Conservation (phyloP, 805 yeast genomes). For the Kazachstania africana region DNA sequence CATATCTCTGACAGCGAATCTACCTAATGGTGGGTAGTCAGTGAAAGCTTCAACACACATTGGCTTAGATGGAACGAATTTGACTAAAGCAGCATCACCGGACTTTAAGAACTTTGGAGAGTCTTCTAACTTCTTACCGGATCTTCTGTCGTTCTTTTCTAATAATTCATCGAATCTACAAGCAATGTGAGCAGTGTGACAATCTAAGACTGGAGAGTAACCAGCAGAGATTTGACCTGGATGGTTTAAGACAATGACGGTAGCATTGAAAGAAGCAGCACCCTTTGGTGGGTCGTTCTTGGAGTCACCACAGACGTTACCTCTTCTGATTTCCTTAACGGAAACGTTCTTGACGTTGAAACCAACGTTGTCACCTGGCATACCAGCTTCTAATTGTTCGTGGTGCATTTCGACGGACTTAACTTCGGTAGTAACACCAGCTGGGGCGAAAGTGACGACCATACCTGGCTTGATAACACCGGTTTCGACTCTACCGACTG, state of each 20-base stretch:
- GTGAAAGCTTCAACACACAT: slow-evolving; percentile 91
- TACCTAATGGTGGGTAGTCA: slow-evolving; percentile 94
- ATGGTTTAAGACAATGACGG: slow-evolving; percentile 80
- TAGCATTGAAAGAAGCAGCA: slow-evolving; percentile 71
- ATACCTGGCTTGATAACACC: slow-evolving; percentile 87
- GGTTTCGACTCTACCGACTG: slow-evolving; percentile 90
- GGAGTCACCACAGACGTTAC: slow-evolving; percentile 88
- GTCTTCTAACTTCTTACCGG: slow-evolving; percentile 85
- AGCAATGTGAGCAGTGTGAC: slow-evolving; percentile 87
- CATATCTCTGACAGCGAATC: slow-evolving; percentile 99
- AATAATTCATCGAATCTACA: slow-evolving; percentile 72
- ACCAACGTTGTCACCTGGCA: slow-evolving; percentile 88
- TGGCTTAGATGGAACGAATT: slow-evolving; percentile 79
- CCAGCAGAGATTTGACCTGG: slow-evolving; percentile 89
- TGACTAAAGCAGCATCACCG: slow-evolving; percentile 93
- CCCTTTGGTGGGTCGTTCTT: slow-evolving; percentile 81
- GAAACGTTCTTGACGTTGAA: slow-evolving; percentile 87
- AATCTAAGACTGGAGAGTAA: slow-evolving; percentile 83
- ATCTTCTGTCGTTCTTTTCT: slow-evolving; percentile 83
- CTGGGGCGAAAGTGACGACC: slow-evolving; percentile 83
- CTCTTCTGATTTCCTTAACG: slow-evolving; percentile 82
- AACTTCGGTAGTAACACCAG: slow-evolving; percentile 82
- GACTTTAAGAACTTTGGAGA: slow-evolving; percentile 89
- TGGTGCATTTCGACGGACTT: slow-evolving; percentile 86
- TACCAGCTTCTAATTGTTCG: slow-evolving; percentile 66